Conservation (phyloP, 495 filamentous ascomycete genomes). For the Lineolata rhizophorae region DNA sequence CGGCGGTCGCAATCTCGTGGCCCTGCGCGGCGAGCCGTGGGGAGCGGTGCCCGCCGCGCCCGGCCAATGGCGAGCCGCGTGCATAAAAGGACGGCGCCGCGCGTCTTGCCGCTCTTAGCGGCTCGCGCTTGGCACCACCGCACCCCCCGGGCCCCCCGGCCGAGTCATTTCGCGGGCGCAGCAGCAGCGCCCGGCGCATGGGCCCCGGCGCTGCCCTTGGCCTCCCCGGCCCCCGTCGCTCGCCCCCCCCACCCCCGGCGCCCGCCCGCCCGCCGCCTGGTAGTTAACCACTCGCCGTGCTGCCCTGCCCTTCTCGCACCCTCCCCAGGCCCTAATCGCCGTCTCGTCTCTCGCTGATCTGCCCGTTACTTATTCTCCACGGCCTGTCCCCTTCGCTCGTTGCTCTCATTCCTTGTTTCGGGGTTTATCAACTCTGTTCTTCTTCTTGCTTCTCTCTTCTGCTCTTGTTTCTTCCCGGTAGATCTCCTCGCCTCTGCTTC, state of each 20-base stretch:
- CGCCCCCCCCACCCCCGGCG: no score
- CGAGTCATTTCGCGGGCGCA: no score
- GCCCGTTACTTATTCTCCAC: constrained; percentile 13
- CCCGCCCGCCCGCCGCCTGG: constrained; percentile 13
- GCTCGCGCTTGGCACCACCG: background rate
- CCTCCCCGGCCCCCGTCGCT: constrained; percentile 8
- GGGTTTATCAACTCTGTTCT: background rate
- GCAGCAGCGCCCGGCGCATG: constrained; percentile 10
- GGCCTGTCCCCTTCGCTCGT: constrained; percentile 12
- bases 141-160: background rate
- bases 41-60: background rate
- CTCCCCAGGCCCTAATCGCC: constrained; percentile 14
- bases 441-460: constrained; percentile 8
- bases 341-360: constrained; percentile 16
- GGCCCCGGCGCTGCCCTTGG: constrained; percentile 9
- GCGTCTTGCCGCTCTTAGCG: constrained; percentile 11
- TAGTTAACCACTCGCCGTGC: constrained; percentile 13
- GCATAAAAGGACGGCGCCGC: constrained; percentile 6
- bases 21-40: background rate
- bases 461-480: no score
- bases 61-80: background rate
- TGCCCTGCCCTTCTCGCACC: no score
- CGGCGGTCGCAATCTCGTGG: constrained; percentile 4
- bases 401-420: background rate
- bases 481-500: no score